Evolutionary conservation across 257 asterid genomes (phyloP), one percentile per base, ranked within the genome.

Genomic region (Solanum sitiens): DNA sequence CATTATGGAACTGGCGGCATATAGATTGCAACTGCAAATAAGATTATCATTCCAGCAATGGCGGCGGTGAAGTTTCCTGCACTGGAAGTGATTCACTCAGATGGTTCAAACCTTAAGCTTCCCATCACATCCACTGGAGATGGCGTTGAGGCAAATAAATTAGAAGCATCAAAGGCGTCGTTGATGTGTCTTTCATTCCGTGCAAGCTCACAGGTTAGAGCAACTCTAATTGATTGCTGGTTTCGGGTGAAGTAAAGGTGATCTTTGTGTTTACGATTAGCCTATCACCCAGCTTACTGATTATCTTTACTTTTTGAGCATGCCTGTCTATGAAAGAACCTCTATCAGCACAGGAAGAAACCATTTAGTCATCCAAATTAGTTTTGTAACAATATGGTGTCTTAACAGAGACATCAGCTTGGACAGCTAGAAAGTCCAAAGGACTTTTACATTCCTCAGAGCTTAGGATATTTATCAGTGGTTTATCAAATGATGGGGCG

Each of bases 1-100:
- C 14, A 33, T 71, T 73, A 87, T 76, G 88, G 53, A 79, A 47
- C 61, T 86, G 50, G 90, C 21, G 53, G 59, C 73, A 39, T 39
- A 91, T 92, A 97, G 99, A 89, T 97, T 87, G 92, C 94, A 23
- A 68, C 40, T 87, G 99, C 98, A 8, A 96, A 97, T 91, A 96
- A 94, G 94, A 90, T 93, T 72, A 65, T 96, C 75, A 90, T 96
- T 88, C 98, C 99, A 14, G 93, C 94, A 85, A 32, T 86, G 89
- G 92, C 90, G 74, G 98, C 99, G 53, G 91, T 93, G 89, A 97
- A 91, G 93, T 97, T 97, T 92, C 99, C 99, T 88, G 83, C 91
- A 3, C 37, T 94, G 15, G 96, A 96, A 91, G 98, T 93, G 87
- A 90, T 87, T 87, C 86, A 89, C 83, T 89, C 96, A 0, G 92